Conservation (phyloP, 1,284 basidiomycete genomes). For the Meripilus lineatus region DNA sequence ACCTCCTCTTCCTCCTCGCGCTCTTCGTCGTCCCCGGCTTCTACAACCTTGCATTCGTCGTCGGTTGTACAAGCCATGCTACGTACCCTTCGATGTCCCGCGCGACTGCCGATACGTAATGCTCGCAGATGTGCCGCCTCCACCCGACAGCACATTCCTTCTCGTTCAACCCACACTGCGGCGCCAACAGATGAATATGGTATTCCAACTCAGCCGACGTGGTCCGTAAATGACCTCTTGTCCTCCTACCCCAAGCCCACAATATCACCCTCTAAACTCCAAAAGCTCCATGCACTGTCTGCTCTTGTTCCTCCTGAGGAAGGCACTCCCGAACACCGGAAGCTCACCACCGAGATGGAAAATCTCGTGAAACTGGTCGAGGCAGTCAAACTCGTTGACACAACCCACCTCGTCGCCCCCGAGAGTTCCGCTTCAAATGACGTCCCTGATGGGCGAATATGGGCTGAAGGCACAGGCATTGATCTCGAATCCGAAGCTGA, state of each 20-base stretch:
- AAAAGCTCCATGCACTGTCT: conserved; percentile 61
- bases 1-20: background rate
- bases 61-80: too few species aligned
- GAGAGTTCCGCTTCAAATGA: conserved; percentile 9
- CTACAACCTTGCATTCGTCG: background rate
- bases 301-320: conserved; percentile 61
- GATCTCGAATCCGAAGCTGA: conserved; percentile 22
- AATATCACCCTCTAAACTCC: conserved; percentile 49
- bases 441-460: conserved; percentile 43
- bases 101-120: too few species aligned
- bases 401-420: conserved; percentile 21
- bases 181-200: conserved; percentile 45
- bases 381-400: conserved; percentile 64
- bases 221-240: conserved; percentile 71
- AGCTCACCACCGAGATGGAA: conserved; percentile 54
- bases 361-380: conserved; percentile 71
- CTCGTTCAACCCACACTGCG: background rate
- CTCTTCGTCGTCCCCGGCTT: background rate
- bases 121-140: too few species aligned
- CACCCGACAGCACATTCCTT: too few species aligned
- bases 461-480: conserved; percentile 35
- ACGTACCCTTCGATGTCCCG: too few species aligned
- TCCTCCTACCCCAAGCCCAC: conserved; percentile 69
- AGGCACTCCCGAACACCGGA: conserved; percentile 44
- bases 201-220: conserved; percentile 60